A percentile compares a stretch with the other conserved stretches of the same genome.
Evolutionary conservation across 805 yeast species (phyloP).

Genomic region (Barnettozyma pratensis): DNA sequence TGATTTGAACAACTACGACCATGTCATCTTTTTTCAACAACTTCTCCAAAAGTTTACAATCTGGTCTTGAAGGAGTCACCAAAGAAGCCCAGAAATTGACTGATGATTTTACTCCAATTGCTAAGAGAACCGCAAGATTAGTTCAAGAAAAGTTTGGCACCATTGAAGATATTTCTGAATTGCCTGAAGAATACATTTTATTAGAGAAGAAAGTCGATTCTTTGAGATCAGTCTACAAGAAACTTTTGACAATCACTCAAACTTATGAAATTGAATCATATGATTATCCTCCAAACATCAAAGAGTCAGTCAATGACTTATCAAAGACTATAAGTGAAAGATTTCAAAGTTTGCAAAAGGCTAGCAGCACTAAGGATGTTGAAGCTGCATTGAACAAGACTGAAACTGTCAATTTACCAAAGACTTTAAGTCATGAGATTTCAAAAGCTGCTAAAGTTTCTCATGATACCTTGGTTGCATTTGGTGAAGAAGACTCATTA

Average conservation of each 20-base stretch:
- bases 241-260: constrained; percentile 35
- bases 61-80: constrained; percentile 23
- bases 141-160: constrained; percentile 78
- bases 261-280: constrained; percentile 73
- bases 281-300: constrained; percentile 78
- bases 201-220: constrained; percentile 71
- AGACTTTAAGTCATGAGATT: constrained; percentile 70
- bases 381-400: constrained; percentile 30
- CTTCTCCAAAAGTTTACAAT: constrained; percentile 26
- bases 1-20: not conserved
- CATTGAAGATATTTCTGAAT: constrained; percentile 76
- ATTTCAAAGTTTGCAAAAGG: constrained; percentile 54
- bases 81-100: constrained; percentile 43
- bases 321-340: constrained; percentile 52
- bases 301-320: constrained; percentile 60
- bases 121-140: constrained; percentile 74
- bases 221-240: constrained; percentile 17
- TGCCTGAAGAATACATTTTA: constrained; percentile 76
- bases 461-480: constrained; percentile 36
- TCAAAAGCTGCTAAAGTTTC: constrained; percentile 50
- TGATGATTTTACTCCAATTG: constrained; percentile 61
- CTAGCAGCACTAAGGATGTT: constrained; percentile 62
- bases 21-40: constrained; percentile 24
- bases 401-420: constrained; percentile 38
- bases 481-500: constrained; percentile 24